Percentiles rank a stretch among this genome's conserved stretches.
phyloP scores from a whole-genome alignment of 2,329 filamentous ascomycete species.

The Sporothrix humicola region DNA sequence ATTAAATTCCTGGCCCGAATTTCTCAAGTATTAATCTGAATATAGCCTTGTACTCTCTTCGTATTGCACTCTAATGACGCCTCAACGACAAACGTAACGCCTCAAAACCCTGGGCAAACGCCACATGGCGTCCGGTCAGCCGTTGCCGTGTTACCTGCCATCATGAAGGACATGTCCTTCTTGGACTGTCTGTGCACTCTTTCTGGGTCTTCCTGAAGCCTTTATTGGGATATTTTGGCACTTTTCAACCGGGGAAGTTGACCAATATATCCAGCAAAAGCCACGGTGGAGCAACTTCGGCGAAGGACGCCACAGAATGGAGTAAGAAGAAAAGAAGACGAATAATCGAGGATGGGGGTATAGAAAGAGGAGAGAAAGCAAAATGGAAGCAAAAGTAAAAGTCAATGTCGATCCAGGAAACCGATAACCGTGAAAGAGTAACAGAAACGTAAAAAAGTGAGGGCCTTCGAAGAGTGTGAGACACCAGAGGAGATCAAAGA shows the following conservation, averaged over 20 bases:
- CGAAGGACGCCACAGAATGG: neutral
- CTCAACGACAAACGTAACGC: neutral
- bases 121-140: conserved; percentile 7
- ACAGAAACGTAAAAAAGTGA: neutral
- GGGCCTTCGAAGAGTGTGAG: neutral
- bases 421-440: neutral
- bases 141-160: conserved; percentile 15
- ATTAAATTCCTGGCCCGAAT: neutral
- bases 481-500: neutral
- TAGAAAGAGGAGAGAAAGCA: neutral
- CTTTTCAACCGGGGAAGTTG: neutral
- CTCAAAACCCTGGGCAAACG: neutral
- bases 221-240: too few relatives aligned
- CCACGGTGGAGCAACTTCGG: conserved; percentile 1
- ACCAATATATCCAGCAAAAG: neutral
- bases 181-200: neutral
- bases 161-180: neutral
- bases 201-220: too few relatives aligned
- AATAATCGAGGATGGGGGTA: neutral
- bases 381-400: neutral
- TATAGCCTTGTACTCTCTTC: neutral
- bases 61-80: neutral
- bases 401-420: neutral
- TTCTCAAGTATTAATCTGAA: neutral
- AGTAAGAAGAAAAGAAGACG: neutral